Evolutionary conservation across 441 rosid species (phyloP).

Genomic region (Pelargonium myrrhifolium): DNA sequence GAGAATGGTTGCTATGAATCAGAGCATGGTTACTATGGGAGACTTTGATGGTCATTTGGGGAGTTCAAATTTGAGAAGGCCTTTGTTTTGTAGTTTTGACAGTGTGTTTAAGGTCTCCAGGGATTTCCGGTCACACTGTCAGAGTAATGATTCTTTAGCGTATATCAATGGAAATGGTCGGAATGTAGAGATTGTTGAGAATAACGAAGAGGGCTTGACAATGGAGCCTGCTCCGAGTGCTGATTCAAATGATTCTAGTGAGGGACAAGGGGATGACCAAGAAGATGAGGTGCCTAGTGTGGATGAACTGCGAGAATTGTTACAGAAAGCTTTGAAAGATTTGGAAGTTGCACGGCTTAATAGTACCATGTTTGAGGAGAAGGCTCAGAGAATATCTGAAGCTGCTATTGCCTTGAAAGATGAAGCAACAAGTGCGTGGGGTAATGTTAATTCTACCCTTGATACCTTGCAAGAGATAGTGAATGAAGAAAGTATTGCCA

Average conservation of each 20-base stretch:
- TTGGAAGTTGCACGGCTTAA: conserved; percentile 72
- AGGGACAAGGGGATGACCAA: conserved; percentile 35
- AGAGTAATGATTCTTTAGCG: conserved; percentile 59
- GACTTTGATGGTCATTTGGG: conserved; percentile 26
- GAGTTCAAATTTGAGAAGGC: conserved; percentile 18
- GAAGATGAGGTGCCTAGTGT: conserved; percentile 34
- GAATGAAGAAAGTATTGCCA: conserved; percentile 56
- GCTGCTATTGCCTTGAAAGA: conserved; percentile 83
- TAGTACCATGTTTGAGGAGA: conserved; percentile 80
- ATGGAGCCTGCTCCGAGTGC: conserved; percentile 19
- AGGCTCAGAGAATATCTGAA: conserved; percentile 84
- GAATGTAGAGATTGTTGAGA: conserved; percentile 37
- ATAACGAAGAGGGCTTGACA: conserved; percentile 27
- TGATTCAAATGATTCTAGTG: conserved; percentile 24
- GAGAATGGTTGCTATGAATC: conserved; percentile 26
- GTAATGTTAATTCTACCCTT: conserved; percentile 48
- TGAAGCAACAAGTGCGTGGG: conserved; percentile 58
- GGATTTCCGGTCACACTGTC: conserved; percentile 37
- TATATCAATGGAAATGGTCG: conserved; percentile 47
- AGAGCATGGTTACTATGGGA: conserved; percentile 25
- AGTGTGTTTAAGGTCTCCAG: conserved; percentile 28
- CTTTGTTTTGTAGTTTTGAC: conserved; percentile 23
- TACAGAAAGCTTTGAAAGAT: conserved; percentile 53
- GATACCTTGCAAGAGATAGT: conserved; percentile 50
- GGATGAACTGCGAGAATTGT: conserved; percentile 56